phyloP scores from a whole-genome alignment of 148 eudicot genomes.

The Silene conica region DNA sequence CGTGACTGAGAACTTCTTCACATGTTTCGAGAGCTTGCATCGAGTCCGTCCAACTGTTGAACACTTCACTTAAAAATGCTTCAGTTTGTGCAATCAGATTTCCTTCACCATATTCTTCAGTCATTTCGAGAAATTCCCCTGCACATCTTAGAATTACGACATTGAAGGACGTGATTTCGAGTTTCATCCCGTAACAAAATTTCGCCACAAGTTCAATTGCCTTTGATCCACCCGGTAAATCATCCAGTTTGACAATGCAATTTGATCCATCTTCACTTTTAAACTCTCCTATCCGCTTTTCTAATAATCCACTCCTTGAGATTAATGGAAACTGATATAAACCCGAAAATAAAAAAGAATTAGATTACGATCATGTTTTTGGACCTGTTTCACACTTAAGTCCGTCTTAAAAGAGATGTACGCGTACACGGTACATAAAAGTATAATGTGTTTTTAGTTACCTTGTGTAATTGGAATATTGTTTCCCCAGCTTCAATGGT shows the following conservation, averaged over 20 bases:
- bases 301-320: constrained; percentile 60
- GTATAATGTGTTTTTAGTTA: background rate
- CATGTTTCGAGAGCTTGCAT: constrained; percentile 58
- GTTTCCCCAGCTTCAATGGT: constrained; percentile 54
- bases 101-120: constrained; percentile 66
- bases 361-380: background rate
- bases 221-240: constrained; percentile 63
- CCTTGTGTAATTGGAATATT: constrained; percentile 68
- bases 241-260: constrained; percentile 41
- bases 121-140: constrained; percentile 62
- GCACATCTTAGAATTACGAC: constrained; percentile 66
- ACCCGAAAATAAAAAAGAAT: background rate
- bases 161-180: constrained; percentile 55
- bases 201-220: constrained; percentile 58
- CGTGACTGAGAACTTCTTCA: constrained; percentile 46
- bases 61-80: constrained; percentile 48
- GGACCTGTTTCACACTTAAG: no score
- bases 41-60: constrained; percentile 59
- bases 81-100: constrained; percentile 58
- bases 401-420: no score
- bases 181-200: constrained; percentile 64
- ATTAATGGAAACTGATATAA: constrained; percentile 55
- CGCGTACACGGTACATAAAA: no score
- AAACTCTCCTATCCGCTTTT: constrained; percentile 47
- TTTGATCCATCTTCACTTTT: constrained; percentile 37